These are phyloP conservation scores for Suhomyces guaymorum DNA, from an alignment of 1,139 yeast genomes.

Conservation along the genomic window DNA sequence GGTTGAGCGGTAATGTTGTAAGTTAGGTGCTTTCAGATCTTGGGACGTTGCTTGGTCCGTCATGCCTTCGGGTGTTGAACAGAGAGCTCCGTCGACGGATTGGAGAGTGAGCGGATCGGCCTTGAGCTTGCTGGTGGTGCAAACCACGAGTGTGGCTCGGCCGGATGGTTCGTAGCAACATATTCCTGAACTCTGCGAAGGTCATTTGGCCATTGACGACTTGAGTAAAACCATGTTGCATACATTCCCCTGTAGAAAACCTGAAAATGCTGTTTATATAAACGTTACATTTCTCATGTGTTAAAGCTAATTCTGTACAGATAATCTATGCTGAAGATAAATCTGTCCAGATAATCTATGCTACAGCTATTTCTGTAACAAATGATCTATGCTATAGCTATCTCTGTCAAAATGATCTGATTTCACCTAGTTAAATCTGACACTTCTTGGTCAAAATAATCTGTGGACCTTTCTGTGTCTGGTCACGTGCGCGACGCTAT, in stretches of 20 bases:
- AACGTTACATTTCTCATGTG: too few species aligned
- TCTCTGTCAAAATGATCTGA: too few species aligned
- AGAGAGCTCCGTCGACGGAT: slow-evolving; percentile 91
- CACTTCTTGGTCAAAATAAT: too few species aligned
- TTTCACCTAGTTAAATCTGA: too few species aligned
- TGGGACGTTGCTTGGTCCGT: slow-evolving; percentile 16
- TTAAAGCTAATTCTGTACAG: too few species aligned
- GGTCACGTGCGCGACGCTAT: too few species aligned
- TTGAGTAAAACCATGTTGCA: slow-evolving; percentile 93
- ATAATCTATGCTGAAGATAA: too few species aligned
- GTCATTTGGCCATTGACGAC: slow-evolving; percentile 75
- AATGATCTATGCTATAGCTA: too few species aligned
- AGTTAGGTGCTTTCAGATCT: slow-evolving; percentile 28
- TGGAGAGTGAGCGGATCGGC: slow-evolving; percentile 60
- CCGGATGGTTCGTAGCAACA: slow-evolving; percentile 62
- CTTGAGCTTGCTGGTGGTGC: slow-evolving; percentile 61
- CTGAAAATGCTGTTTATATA: too few species aligned
- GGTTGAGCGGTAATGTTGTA: slow-evolving; percentile 51
- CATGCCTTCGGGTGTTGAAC: slow-evolving; percentile 45
- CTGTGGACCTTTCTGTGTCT: too few species aligned
- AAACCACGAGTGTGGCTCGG: slow-evolving; percentile 50
- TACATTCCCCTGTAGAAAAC: slow-evolving; percentile 38
- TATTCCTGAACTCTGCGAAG: slow-evolving; percentile 93
- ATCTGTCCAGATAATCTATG: too few species aligned
- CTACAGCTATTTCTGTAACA: too few species aligned